Percentiles rank a stretch among this genome's conserved stretches.
Evolutionary conservation across 169 alveolate genomes (phyloP).

Genomic region (Babesia gibsoni): DNA sequence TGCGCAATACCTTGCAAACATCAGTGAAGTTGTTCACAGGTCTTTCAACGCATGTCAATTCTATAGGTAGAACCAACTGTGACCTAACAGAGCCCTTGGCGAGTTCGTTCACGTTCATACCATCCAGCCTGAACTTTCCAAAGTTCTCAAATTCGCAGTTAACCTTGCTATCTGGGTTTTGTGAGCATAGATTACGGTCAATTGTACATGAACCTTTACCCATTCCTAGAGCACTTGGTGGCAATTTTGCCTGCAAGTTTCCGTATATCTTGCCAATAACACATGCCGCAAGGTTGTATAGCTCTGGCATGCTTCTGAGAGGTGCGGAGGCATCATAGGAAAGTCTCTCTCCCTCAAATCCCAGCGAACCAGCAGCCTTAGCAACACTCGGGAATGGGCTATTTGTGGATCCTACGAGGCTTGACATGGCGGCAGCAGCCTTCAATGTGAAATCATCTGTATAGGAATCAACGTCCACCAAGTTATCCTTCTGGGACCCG

Average conservation of each 20-base stretch:
- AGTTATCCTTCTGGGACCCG: conserved; percentile 29
- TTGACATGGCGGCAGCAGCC: conserved; percentile 56
- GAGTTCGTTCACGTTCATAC: conserved; percentile 70
- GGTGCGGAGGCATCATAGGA: conserved; percentile 34
- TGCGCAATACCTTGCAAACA: conserved; percentile 53
- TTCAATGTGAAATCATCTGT: conserved; percentile 37
- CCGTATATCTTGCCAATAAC: conserved; percentile 53
- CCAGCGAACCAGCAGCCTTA: conserved; percentile 56
- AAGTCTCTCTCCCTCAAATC: conserved; percentile 32
- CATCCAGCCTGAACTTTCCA: conserved; percentile 75
- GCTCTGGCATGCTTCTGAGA: conserved; percentile 28
- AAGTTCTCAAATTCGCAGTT: conserved; percentile 63
- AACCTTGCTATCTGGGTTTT: conserved; percentile 7
- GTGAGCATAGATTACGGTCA: conserved; percentile 49
- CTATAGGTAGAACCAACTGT: conserved; percentile 52
- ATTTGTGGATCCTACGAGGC: conserved; percentile 49
- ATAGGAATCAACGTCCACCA: conserved; percentile 33
- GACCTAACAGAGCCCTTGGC: conserved; percentile 69
- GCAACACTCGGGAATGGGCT: conserved; percentile 40
- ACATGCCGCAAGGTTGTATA: conserved; percentile 55
- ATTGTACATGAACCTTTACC: conserved; percentile 72
- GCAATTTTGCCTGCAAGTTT: conserved; percentile 48
- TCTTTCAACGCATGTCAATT: conserved; percentile 48
- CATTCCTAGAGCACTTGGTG: conserved; percentile 63
- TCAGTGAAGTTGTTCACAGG: conserved; percentile 48